phyloP scores from a whole-genome alignment of 2,329 filamentous ascomycete genomes.

The Parascedosporium putredinis region DNA sequence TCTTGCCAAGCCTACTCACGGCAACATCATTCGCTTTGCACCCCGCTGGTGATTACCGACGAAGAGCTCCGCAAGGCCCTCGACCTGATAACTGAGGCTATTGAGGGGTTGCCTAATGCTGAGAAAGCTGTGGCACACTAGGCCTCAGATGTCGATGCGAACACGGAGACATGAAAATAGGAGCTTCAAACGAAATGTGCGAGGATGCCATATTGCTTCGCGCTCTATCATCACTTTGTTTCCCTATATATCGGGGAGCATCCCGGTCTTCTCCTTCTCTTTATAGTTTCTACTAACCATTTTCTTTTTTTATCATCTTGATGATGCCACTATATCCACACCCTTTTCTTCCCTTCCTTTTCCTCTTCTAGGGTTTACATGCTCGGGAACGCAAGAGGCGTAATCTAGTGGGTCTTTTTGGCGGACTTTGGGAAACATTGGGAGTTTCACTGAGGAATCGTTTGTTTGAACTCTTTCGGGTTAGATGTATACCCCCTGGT shows the following conservation, averaged over 20 bases:
- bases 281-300: neutral
- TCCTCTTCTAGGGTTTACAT: neutral
- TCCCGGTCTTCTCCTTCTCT: too few relatives aligned
- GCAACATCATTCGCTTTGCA: slow-evolving; percentile 97
- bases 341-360: too few relatives aligned
- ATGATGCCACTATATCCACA: neutral
- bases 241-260: too few relatives aligned
- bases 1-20: slow-evolving; percentile 93
- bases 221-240: too few relatives aligned
- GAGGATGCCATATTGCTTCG: too few relatives aligned
- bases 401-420: neutral
- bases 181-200: too few relatives aligned
- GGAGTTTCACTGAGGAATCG: neutral
- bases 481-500: neutral
- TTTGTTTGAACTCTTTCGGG: neutral
- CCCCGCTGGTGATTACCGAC: slow-evolving; percentile 92
- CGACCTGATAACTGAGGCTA: slow-evolving; percentile 67
- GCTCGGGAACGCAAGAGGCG: neutral
- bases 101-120: slow-evolving; percentile 66
- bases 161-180: neutral
- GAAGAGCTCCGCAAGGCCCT: slow-evolving; percentile 71
- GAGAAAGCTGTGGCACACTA: slow-evolving; percentile 18
- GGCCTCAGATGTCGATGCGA: too few relatives aligned
- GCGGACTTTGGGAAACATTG: neutral
- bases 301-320: neutral